Evolutionary conservation across 768 basidiomycete species (phyloP).

Genomic region (Auricularia auricula-judae): DNA sequence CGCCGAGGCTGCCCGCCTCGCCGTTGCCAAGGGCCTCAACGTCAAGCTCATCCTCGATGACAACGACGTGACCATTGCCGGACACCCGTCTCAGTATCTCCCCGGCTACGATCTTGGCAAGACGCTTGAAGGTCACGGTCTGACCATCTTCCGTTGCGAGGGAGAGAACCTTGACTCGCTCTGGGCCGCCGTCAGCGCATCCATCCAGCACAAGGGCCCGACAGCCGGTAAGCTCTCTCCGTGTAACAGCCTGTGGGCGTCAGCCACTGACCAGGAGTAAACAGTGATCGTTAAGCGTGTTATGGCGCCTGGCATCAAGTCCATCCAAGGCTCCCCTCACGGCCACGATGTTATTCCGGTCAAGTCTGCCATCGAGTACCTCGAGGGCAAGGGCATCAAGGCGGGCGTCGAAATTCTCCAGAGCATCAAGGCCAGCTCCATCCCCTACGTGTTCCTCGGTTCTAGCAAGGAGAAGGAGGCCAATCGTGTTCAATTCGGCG

Average conservation of each 20-base stretch:
- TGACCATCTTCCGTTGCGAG: conserved; percentile 60
- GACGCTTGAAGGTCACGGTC: conserved; percentile 72
- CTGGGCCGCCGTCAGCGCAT: conserved; percentile 51
- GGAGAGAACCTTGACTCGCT: conserved; percentile 75
- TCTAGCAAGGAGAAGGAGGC: conserved; percentile 66
- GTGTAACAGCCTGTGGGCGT: not conserved
- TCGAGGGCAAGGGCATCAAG: conserved; percentile 49
- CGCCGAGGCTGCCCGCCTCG: conserved; percentile 79
- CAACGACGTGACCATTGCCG: conserved; percentile 89
- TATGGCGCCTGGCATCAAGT: conserved; percentile 61
- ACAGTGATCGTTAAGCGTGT: conserved; percentile 53
- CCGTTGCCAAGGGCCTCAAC: conserved; percentile 73
- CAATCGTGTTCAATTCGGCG: conserved; percentile 75
- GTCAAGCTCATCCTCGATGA: conserved; percentile 83
- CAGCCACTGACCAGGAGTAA: conserved; percentile 13
- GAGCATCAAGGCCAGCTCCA: conserved; percentile 47
- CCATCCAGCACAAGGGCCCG: conserved; percentile 58
- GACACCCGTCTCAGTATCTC: conserved; percentile 79
- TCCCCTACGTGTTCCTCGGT: conserved; percentile 55
- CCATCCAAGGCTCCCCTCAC: conserved; percentile 68
- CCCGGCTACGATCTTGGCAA: conserved; percentile 61
- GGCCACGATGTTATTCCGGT: conserved; percentile 83
- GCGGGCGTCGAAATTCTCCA: conserved; percentile 41
- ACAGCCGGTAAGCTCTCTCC: conserved; percentile 45
- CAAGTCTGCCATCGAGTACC: conserved; percentile 67